Percentiles rank a stretch among this genome's conserved stretches.
Conservation (phyloP, 2,329 filamentous ascomycete genomes). For the Penicillium hesseltinei region DNA sequence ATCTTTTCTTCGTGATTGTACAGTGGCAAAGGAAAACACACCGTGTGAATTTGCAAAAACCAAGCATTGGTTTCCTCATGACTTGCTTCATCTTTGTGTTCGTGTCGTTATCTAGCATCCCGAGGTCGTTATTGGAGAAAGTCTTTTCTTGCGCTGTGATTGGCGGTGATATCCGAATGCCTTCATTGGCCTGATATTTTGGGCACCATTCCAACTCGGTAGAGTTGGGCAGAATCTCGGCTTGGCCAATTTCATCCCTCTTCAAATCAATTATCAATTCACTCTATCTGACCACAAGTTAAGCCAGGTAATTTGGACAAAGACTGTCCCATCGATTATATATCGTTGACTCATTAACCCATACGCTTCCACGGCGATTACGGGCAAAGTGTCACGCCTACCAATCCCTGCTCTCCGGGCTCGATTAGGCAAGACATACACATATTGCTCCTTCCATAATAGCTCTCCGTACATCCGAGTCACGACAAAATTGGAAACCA, state of each 20-base stretch:
- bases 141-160: not conserved
- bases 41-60: too few species aligned
- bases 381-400: not conserved
- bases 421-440: conserved; percentile 1
- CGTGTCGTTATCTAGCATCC: too few species aligned
- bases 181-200: not conserved
- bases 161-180: not conserved
- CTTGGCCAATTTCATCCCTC: not conserved
- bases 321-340: not conserved
- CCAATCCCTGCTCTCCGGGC: not conserved
- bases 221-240: not conserved
- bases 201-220: not conserved
- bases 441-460: not conserved
- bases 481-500: not conserved
- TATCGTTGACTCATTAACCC: not conserved
- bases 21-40: too few species aligned
- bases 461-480: not conserved
- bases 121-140: not conserved
- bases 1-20: too few species aligned
- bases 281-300: not conserved
- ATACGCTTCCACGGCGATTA: not conserved
- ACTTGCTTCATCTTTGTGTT: too few species aligned
- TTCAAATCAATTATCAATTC: not conserved
- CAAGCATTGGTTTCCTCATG: too few species aligned
- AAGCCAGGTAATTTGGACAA: not conserved